A percentile compares a stretch with the other conserved stretches of the same genome.
Evolutionary conservation across 192 early-diverging fungal genomes (phyloP).

Genomic region (Entomortierella beljakovae): DNA sequence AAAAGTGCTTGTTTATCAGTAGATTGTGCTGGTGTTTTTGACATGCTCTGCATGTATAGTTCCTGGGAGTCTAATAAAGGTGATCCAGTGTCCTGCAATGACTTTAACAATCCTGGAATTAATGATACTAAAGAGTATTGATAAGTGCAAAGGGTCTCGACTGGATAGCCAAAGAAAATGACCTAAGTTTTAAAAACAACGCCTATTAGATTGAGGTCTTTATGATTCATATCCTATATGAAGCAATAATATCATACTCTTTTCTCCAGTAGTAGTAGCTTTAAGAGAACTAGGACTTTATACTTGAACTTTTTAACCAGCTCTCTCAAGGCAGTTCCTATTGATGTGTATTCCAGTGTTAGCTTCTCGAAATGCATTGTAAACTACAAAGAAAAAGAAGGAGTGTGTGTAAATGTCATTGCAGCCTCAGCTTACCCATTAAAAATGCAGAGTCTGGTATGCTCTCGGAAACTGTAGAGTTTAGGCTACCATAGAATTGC

Average conservation of each 20-base stretch:
- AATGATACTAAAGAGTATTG: constrained; percentile 83
- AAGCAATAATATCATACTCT: constrained; percentile 20
- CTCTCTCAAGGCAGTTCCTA: constrained; percentile 78
- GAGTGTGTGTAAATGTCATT: neutral
- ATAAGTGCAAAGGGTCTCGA: constrained; percentile 81
- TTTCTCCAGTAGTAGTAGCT: constrained; percentile 81
- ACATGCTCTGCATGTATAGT: constrained; percentile 54
- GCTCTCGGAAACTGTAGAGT: constrained; percentile 59
- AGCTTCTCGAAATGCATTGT: no score
- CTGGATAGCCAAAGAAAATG: constrained; percentile 86
- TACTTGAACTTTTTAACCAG: constrained; percentile 78
- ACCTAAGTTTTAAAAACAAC: constrained; percentile 55
- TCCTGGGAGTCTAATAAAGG: constrained; percentile 59
- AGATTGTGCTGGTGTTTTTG: constrained; percentile 46
- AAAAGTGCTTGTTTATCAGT: constrained; percentile 60
- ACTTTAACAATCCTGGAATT: constrained; percentile 69
- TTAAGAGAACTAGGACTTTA: constrained; percentile 81
- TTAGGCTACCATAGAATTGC: constrained; percentile 74
- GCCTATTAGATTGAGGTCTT: neutral
- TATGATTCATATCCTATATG: constrained; percentile 13
- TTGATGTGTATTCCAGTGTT: no score
- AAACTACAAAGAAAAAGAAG: neutral
- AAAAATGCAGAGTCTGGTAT: constrained; percentile 74
- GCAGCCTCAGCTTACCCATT: constrained; percentile 63
- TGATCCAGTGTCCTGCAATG: constrained; percentile 61